Evolutionary conservation across 2,329 filamentous ascomycete genomes (phyloP), one percentile per base, ranked within the genome.

Genomic region (Leptographium radiaticola): DNA sequence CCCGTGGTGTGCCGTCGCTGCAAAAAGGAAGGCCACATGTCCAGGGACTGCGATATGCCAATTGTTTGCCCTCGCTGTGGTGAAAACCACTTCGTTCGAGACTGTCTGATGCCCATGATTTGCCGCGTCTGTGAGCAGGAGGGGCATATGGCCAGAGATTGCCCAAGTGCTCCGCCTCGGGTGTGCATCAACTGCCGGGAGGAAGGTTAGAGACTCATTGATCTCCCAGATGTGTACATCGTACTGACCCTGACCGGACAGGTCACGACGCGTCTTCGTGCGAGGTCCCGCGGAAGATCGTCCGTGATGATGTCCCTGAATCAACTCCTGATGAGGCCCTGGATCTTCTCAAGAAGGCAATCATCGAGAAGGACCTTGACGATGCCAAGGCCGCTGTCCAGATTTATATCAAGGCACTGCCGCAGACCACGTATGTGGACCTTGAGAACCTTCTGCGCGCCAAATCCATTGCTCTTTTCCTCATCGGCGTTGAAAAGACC

Each of bases 401-500:
- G 54, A 72, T 79, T 58, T 87, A 87, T 54, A 67, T 81, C 63
- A 86, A 85, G 68, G 69, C 79, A 9, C 67, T 67, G 38, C 81
- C 81, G 0, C 70, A 74, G 0, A 70, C 75, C 16, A 84, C 76
- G 0, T 83, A 84, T 59, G 60, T 68, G 9, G 71, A 83, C 18
- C 71, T 89, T 7, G 83, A 89, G 69, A 61, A 71, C 36, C 72
- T 72, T 1, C 75, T 88, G 63, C 79, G 84, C 8, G 60, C 66
- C 2, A 69, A 78, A 44, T 63, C 70, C 0, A 72, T 85, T 55
- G 67, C 67, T 4, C 67, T 85, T 15, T 83, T 75, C 67, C 68
- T 88, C 52, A 83, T 87, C 59, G 80, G 79, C 7, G 66, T 78
- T 7, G 77, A 86, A 70, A 76, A 78, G 59, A 68, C 76, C 38